Evolutionary conservation across 2,329 filamentous ascomycete genomes (phyloP).

Genomic region (Albifimbria verrucaria): DNA sequence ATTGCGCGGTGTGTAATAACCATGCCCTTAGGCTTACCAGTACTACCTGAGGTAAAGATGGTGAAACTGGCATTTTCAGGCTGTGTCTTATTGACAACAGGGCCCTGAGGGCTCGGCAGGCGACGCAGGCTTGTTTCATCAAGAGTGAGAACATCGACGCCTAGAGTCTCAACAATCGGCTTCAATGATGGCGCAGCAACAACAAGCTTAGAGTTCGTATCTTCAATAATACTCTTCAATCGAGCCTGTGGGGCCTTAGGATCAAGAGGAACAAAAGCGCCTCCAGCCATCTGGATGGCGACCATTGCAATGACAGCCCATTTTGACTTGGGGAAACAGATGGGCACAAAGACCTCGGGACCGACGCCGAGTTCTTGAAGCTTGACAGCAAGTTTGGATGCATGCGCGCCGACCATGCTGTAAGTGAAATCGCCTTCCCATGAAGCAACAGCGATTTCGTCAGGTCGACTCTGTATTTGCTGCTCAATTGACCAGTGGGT

Average conservation of each 20-base stretch:
- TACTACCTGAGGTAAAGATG: conserved; percentile 57
- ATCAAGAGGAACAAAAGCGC: conserved; percentile 13
- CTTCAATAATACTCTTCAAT: conserved; percentile 1
- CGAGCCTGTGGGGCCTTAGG: conserved; percentile 1
- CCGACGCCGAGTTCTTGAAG: neutral
- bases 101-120: conserved; percentile 8
- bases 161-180: neutral
- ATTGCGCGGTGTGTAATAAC: conserved; percentile 20
- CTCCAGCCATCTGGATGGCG: conserved; percentile 9
- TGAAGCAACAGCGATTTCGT: neutral
- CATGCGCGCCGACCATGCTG: neutral
- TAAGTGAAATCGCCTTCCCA: conserved; percentile 1
- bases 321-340: neutral
- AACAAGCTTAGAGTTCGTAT: neutral
- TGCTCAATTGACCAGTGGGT: neutral
- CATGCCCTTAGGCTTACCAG: conserved; percentile 53
- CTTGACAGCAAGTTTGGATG: neutral
- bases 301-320: neutral
- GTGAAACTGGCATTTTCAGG: conserved; percentile 23
- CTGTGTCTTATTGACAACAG: conserved; percentile 19
- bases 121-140: neutral
- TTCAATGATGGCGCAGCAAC: neutral
- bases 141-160: neutral
- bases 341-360: conserved; percentile 3
- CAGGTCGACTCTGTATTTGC: neutral